Conservation (phyloP, 2,329 filamentous ascomycete genomes). For the Pestalotiopsis fici region DNA sequence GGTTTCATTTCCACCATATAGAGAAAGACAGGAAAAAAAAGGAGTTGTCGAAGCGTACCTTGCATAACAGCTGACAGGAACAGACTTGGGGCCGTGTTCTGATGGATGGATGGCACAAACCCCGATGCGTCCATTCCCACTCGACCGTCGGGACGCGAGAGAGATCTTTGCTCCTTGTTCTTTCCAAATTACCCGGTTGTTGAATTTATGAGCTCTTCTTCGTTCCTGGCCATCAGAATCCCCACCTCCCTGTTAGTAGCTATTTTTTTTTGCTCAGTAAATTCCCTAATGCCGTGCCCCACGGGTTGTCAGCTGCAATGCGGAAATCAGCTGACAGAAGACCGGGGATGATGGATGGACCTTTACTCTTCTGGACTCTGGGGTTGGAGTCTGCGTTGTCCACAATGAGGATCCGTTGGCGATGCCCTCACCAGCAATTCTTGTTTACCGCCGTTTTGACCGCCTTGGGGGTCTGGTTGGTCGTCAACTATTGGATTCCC, state of each 20-base stretch:
- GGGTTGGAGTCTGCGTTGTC: not conserved
- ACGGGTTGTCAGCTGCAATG: not conserved
- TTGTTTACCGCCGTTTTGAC: not conserved
- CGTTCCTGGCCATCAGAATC: conserved; percentile 1
- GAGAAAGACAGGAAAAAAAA: not conserved
- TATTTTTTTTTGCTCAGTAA: not conserved
- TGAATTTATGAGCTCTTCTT: not conserved
- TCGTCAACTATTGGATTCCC: not conserved
- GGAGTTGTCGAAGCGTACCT: not conserved
- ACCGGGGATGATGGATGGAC: not conserved
- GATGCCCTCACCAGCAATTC: not conserved
- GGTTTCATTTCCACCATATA: not conserved
- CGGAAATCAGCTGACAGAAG: not conserved
- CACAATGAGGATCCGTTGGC: not conserved
- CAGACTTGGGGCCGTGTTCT: not conserved
- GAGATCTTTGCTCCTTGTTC: not conserved
- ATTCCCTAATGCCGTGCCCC: not conserved
- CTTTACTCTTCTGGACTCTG: not conserved
- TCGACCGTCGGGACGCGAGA: not conserved
- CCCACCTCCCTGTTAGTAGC: not conserved
- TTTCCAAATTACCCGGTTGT: not conserved
- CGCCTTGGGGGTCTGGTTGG: not conserved
- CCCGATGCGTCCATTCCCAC: not conserved
- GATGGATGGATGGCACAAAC: not conserved
- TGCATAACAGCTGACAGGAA: not conserved